phyloP scores from a whole-genome alignment of 1,139 yeast species.

The Tardiomyces blankii region DNA sequence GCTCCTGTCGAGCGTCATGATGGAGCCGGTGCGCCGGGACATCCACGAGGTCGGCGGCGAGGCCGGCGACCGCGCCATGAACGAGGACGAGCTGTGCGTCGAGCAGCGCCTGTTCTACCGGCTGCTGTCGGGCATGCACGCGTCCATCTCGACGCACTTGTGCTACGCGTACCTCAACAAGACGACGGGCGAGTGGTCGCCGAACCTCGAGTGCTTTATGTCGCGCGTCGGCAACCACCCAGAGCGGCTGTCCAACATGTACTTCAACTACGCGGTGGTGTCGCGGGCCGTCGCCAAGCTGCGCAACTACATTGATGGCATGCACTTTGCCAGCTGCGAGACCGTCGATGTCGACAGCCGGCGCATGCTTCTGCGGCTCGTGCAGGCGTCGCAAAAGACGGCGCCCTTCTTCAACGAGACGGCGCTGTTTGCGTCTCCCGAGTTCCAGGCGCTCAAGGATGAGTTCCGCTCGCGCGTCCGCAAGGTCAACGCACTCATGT shows the following conservation, averaged over 20 bases:
- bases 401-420: constrained; percentile 41
- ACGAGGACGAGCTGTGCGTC: constrained; percentile 40
- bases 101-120: constrained; percentile 87
- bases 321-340: constrained; percentile 38
- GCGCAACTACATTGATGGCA: constrained; percentile 35
- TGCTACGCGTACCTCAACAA: constrained; percentile 75
- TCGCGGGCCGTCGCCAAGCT: constrained; percentile 70
- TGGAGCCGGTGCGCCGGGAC: constrained; percentile 12
- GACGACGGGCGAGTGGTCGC: constrained; percentile 69
- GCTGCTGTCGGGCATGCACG: constrained; percentile 87
- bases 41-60: constrained; percentile 21
- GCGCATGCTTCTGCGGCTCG: constrained; percentile 25
- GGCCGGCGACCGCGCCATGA: constrained; percentile 18
- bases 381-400: constrained; percentile 5
- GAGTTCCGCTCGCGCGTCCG: constrained; percentile 80
- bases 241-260: constrained; percentile 80
- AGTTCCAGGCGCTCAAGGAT: constrained; percentile 44
- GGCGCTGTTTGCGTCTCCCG: constrained; percentile 36
- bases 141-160: constrained; percentile 88
- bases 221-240: constrained; percentile 81
- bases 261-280: constrained; percentile 85
- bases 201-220: constrained; percentile 74
- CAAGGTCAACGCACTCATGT: constrained; percentile 89
- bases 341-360: constrained; percentile 41
- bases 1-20: constrained; percentile 13